Evolutionary conservation across 768 basidiomycete species (phyloP), one percentile per base, ranked within the genome.

Genomic region (Suillus luteus): DNA sequence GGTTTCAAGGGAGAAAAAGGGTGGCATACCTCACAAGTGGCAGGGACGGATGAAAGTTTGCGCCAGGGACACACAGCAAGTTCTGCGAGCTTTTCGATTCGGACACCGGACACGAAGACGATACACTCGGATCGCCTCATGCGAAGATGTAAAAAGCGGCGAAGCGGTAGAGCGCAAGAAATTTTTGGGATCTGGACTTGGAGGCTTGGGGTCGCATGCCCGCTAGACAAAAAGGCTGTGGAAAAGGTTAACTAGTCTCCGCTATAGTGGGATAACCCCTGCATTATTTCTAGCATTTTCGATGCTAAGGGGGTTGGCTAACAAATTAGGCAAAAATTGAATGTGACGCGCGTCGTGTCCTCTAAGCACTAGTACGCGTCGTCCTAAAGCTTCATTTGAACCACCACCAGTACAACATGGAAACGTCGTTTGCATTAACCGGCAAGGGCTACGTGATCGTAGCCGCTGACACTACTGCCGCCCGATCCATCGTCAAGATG

Each of bases 401-500:
- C 49, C 46, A 62, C 66, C 12, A 65, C 72, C 51, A 70, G 68
- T 37, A 69, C 70, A 68, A 67, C 64, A 96, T 97, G 94, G 95
- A 97, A 73, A 91, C 88, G 60, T 93, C 93, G 19, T 95, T 98
- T 75, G 95, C 91, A 43, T 73, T 98, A 61, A 92, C 86, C 46
- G 96, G 96, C 58, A 96, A 97, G 75, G 96, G 89, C 71, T 99
- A 94, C 78, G 90, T 94, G 62, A 85, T 99, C 66, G 79, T 99
- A 69, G 95, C 96, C 2, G 88, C 95, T 11, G 96, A 99, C 78
- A 94, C 90, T 9, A 92, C 89, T 15, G 87, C 95, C 9, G 87
- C 90, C 4, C 85, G 93, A 69, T 97, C 95, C 38, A 93, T 99
- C 77, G 89, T 99, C 74, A 96, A 95, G 80, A 97, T 99, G 95